phyloP scores from a whole-genome alignment of 352 stramenopile species.

The Pythium phragmiticola region DNA sequence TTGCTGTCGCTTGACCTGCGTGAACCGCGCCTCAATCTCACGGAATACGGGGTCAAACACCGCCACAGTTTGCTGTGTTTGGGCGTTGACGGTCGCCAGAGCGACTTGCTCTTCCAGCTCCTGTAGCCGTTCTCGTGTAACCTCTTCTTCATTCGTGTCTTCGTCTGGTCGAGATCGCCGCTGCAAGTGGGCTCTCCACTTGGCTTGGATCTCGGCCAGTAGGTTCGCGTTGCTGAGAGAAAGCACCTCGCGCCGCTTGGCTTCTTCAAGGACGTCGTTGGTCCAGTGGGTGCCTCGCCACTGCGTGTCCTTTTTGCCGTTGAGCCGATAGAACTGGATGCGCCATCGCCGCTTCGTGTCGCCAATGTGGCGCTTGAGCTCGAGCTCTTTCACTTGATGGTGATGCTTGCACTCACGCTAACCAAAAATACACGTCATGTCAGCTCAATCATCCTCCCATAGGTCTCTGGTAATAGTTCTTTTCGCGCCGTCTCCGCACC shows the following conservation, averaged over 20 bases:
- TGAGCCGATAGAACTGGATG: slow-evolving; percentile 47
- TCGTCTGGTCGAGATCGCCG: not conserved
- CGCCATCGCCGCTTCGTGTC: slow-evolving; percentile 53
- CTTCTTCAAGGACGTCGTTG: slow-evolving; percentile 43
- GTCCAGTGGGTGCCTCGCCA: slow-evolving; percentile 54
- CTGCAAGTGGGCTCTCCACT: slow-evolving; percentile 41
- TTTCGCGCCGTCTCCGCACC: slow-evolving; percentile 30
- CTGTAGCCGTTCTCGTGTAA: slow-evolving; percentile 8
- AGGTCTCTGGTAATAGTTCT: too few species aligned
- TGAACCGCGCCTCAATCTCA: slow-evolving; percentile 49
- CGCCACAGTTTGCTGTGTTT: slow-evolving; percentile 58
- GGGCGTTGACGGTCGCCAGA: slow-evolving; percentile 38
- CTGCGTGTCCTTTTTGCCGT: slow-evolving; percentile 58
- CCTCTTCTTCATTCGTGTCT: slow-evolving; percentile 26
- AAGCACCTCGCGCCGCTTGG: slow-evolving; percentile 49
- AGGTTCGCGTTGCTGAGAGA: slow-evolving; percentile 50
- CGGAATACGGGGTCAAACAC: slow-evolving; percentile 69
- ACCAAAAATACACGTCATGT: not conserved
- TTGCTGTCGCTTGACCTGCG: slow-evolving; percentile 37
- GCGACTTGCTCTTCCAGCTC: slow-evolving; percentile 47
- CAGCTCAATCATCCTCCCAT: not conserved
- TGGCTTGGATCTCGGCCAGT: slow-evolving; percentile 49
- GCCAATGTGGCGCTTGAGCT: slow-evolving; percentile 38
- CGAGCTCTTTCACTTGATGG: slow-evolving; percentile 41
- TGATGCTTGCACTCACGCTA: slow-evolving; percentile 57